phyloP scores from a whole-genome alignment of 768 basidiomycete species.

The Hypsizygus marmoreus region DNA sequence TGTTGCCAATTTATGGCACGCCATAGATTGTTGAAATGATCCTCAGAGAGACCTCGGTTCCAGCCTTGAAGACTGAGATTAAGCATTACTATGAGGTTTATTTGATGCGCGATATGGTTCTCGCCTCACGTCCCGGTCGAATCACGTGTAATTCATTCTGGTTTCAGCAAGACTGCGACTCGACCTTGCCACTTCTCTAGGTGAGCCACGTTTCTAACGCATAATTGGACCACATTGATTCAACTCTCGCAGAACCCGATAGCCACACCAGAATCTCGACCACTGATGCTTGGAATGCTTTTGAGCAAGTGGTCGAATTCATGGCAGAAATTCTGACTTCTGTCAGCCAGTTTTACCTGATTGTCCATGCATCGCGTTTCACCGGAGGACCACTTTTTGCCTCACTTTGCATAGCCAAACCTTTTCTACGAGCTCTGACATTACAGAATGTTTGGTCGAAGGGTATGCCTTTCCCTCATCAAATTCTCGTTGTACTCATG shows the following conservation, averaged over 20 bases:
- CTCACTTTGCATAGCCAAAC: constrained; percentile 34
- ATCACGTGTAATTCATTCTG: background rate
- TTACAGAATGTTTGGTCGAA: constrained; percentile 27
- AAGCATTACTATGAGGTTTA: constrained; percentile 26
- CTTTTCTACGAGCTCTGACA: constrained; percentile 24
- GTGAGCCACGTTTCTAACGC: too few relatives aligned
- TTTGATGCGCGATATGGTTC: constrained; percentile 27
- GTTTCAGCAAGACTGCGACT: constrained; percentile 19
- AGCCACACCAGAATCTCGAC: constrained; percentile 19
- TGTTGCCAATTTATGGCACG: background rate
- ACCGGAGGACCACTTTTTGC: constrained; percentile 37
- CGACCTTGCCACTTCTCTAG: constrained; percentile 26
- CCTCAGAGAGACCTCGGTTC: constrained; percentile 10
- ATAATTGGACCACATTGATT: too few relatives aligned
- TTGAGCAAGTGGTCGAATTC: constrained; percentile 25
- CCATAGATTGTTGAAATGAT: background rate
- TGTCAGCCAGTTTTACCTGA: constrained; percentile 31
- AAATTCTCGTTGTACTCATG: background rate
- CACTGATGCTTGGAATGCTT: constrained; percentile 25
- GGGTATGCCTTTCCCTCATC: too few relatives aligned
- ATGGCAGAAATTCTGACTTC: constrained; percentile 19
- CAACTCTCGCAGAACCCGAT: constrained; percentile 21
- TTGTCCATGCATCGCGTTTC: constrained; percentile 29
- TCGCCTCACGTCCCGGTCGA: background rate
- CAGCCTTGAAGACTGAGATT: constrained; percentile 18